Percentiles rank a stretch among this genome's conserved stretches.
Evolutionary conservation across 2,329 filamentous ascomycete genomes (phyloP).

Genomic region (Rhinocladiella mackenziei): DNA sequence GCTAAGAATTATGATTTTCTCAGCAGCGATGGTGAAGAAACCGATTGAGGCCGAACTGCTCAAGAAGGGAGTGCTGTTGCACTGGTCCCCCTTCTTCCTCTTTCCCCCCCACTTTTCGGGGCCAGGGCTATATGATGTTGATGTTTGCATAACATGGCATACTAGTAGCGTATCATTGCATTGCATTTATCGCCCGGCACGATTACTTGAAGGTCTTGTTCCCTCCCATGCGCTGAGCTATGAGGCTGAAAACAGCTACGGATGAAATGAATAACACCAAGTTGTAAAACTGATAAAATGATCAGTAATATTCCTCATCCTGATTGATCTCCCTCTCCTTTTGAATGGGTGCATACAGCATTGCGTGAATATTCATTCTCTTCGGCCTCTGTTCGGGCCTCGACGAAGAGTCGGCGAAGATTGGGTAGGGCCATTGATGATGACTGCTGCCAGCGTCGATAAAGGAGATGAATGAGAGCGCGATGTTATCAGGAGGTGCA

Average conservation of each 20-base stretch:
- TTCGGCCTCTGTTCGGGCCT: slow-evolving; percentile 86
- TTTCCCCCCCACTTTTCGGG: no score
- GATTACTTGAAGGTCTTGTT: slow-evolving; percentile 20
- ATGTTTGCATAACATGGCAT: no score
- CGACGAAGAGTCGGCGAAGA: slow-evolving; percentile 90
- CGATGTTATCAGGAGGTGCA: no score
- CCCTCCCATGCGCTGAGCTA: slow-evolving; percentile 74
- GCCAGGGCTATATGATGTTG: no score
- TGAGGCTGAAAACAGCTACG: slow-evolving; percentile 86
- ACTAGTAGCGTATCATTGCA: no score
- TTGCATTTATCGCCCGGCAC: no score
- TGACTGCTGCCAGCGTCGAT: no score
- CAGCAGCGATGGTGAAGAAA: slow-evolving; percentile 65
- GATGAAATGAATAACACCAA: slow-evolving; percentile 95
- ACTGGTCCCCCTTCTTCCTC: no score
- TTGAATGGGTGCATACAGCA: slow-evolving; percentile 59
- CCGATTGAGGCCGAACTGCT: slow-evolving; percentile 33
- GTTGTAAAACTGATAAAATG: slow-evolving; percentile 99
- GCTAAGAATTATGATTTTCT: slow-evolving; percentile 55
- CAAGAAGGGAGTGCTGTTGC: not conserved
- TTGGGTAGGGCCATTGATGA: slow-evolving; percentile 73
- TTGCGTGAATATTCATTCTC: slow-evolving; percentile 91
- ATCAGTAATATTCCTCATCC: not conserved
- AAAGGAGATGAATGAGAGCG: no score
- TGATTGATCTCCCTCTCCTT: no score